Base-by-base conservation (phyloP, 345 rosid species). In the Salix exigua region DNA sequence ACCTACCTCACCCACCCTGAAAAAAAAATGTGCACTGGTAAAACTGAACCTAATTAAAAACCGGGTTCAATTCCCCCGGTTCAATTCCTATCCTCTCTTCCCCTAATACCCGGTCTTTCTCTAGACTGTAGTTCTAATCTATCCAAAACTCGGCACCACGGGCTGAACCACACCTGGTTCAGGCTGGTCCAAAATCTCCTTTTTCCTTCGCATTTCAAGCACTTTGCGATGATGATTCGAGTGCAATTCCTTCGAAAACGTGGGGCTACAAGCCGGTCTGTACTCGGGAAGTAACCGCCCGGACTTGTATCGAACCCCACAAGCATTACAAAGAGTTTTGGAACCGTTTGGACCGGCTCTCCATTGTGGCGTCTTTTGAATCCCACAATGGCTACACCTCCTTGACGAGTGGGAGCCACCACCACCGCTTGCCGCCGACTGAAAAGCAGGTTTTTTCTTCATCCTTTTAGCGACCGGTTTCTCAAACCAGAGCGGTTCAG, bases 321-420 rank as follows among this genome's bases (percentile, higher is more conserved):
- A 95, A 0, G 98, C 98, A 80, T 95, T 95, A 76, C 99, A 95
- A 21, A 95, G 80, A 23, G 97, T 92, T 85, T 95, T 95, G 48
- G 92, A 87, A 38, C 99, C 99, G 28, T 83, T 77, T 23, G 99
- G 99, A 50, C 99, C 99, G 76, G 94, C 82, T 74, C 99, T 80
- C 99, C 99, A 95, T 73, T 95, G 99, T 64, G 97, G 97, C 14
- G 97, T 95, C 86, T 90, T 92, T 48, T 86, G 90, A 12, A 93
- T 95, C n/a, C 97, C 96, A 72, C 97, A 95, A 82, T 95, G 99
- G 77, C 92, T 88, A 83, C 99, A 95, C 68, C 96, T 85, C 74
- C 96, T 84, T 25, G 85, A 81, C 60, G 50, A 75, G 42, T 76
- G 83, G 78, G 71, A 71, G 73, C 70, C 63, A 46, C 51, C 51